Evolutionary conservation across 495 filamentous ascomycete species (phyloP).

Genomic region (Aspergillus bertholletiae): DNA sequence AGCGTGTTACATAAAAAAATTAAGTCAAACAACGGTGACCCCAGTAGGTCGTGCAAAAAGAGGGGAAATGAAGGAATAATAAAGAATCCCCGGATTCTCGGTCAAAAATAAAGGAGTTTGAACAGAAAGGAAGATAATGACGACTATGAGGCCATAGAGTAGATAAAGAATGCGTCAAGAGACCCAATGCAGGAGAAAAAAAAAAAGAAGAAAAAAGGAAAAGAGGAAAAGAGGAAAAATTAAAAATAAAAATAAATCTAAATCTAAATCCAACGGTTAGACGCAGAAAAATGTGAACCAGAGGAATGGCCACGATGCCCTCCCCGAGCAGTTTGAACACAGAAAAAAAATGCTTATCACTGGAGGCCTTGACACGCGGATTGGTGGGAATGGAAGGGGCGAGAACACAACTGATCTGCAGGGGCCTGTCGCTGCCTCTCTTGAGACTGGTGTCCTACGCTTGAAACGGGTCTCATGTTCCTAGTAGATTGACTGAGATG

Average conservation of each 20-base stretch:
- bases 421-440: not conserved
- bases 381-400: constrained; percentile 4
- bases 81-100: not conserved
- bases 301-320: constrained; percentile 2
- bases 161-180: not conserved
- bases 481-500: not conserved
- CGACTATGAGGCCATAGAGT: not conserved
- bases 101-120: not conserved
- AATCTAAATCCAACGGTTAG: not conserved
- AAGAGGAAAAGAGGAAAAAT: not conserved
- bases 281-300: not conserved
- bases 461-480: not conserved
- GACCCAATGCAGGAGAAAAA: not conserved
- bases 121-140: not conserved
- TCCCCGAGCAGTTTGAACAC: not conserved
- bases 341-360: constrained; percentile 1
- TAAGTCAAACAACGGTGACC: not conserved
- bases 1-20: constrained; percentile 1
- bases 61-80: not conserved
- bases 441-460: no score
- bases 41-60: not conserved
- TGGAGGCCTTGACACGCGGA: not conserved
- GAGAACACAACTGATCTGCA: constrained; percentile 4
- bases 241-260: not conserved
- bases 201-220: not conserved